Base-by-base conservation (phyloP, 306 rosid genomes). In the Crataegus laevigata region DNA sequence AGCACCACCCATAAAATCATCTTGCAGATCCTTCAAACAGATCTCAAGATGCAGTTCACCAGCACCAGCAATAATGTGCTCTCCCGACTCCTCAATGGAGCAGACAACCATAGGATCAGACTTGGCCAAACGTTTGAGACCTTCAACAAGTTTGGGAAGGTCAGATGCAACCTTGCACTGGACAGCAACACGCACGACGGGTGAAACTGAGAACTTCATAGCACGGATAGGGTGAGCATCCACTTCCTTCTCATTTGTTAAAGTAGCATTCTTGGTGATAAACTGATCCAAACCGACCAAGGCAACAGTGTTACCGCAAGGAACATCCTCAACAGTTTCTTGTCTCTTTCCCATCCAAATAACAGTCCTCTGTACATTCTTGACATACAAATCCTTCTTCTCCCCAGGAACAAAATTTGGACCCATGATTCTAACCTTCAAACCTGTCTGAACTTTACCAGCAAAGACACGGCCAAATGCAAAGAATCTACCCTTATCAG, bases 261-360 rank as follows among this genome's bases (percentile, higher is more conserved):
- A 71, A 0, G 98, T 94, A 30, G 98, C 98, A 81, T 91, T 94
- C 87, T 94, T 94, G 45, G 96, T 91, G 50, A 94, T 94, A 29
- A 19, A 94, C 61, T 91, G 98, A 77, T 94, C 98, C 76, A 94
- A 47, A 80, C 98, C 98, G 21, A 91, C 97, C 86, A 94, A 0
- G 15, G 97, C 98, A 25, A 90, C 98, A 2, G 97, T 94, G 84
- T 94, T 94, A 43, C 96, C 97, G 43, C 97, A 94, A 15, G 98
- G 97, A 24, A 94, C 98, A 66, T 94, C 97, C 79, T 94, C 97
- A 10, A 94, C 97, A 0, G 97, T 94, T 78, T 94, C 98, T 71
- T 91, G 97, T 45, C 4, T 94, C 90, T 94, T 94, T 17, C 98
- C 98, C 98, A 91, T 94, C 98, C 97, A 94, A 74, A 94, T 94